Base-by-base conservation (phyloP, 2,329 filamentous ascomycete species). In the Trichoderma harzianum region DNA sequence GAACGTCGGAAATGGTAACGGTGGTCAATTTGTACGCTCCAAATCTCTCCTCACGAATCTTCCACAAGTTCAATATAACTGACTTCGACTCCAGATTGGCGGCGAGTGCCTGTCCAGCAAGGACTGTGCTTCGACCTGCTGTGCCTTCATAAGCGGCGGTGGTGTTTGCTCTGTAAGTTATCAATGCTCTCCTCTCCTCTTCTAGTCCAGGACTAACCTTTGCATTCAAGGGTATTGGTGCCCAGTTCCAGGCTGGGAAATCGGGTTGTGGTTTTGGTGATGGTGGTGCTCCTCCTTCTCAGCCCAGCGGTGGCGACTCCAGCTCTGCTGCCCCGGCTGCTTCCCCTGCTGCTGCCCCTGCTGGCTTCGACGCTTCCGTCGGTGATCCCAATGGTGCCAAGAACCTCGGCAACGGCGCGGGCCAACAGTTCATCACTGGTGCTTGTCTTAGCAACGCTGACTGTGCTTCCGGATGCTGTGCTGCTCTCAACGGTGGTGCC, bases 391-490 rank as follows among this genome's bases (percentile, higher is more conserved):
- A 73, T 16, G 77, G 77, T 2, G 75, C 73, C 26, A 72, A 73
- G 67, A 78, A 76, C 66, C 74, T 78, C 18, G 77, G 77, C 3
- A 75, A 74, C 36, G 77, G 75, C 1, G 47, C 72, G n/a, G 77
- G 75, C 24, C 66, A 72, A 60, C 78, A 78, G 69, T 78, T 78
- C 72, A 78, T 79, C 73, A 78, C 76, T 3, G 77, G 77, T 7
- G 71, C 68, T 3, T 79, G 78, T 66, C 14, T 73, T 7, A 72
- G 71, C 51, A 63, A 77, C 43, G 75, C 75, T 8, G 78, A 79
- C 69, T 80, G 79, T 65, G 76, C 75, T 1, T 79, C 78, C 12
- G 73, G 70, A n/a, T 80, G 79, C 76, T 80, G 79, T 60, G 78
- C 78, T 11, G 70, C 66, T 5, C 55, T 63, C n/a, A 51, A 47